Evolutionary conservation across 441 rosid genomes (phyloP).

Genomic region (Pelargonium exstipulatum): DNA sequence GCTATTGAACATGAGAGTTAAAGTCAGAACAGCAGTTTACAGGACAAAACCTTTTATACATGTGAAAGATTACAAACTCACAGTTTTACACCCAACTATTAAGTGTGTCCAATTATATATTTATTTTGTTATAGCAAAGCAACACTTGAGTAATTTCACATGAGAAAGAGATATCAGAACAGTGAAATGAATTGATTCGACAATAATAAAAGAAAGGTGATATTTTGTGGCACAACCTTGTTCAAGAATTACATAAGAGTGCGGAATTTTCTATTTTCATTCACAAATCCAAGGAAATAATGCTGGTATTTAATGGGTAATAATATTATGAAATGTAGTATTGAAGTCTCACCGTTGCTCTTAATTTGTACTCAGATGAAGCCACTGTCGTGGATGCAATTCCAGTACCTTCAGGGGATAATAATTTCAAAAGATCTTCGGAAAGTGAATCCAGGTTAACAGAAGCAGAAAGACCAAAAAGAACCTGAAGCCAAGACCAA

Average conservation of each 20-base stretch:
- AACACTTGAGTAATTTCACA: background rate
- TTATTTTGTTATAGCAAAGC: background rate
- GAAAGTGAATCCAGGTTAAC: constrained; percentile 42
- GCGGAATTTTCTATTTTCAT: background rate
- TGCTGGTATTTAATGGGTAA: background rate
- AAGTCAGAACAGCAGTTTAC: background rate
- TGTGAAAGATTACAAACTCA: background rate
- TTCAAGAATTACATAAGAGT: background rate
- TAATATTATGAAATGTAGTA: background rate
- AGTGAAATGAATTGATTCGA: background rate
- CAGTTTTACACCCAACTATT: background rate
- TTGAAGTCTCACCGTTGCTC: constrained; percentile 50
- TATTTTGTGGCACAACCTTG: background rate
- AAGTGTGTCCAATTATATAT: background rate
- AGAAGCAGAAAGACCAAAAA: constrained; percentile 50
- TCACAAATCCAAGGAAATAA: background rate
- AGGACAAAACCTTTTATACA: background rate
- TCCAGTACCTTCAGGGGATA: constrained; percentile 34
- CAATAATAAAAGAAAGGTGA: background rate
- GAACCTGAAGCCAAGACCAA: constrained; percentile 35
- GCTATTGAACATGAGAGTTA: background rate
- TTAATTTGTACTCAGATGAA: constrained; percentile 64
- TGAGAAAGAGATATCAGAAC: background rate
- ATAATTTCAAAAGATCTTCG: constrained; percentile 40
- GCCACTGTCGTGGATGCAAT: constrained; percentile 38